Evolutionary conservation across 805 yeast species (phyloP), one percentile per base, ranked within the genome.

Genomic region (Lipomyces chichibuensis): DNA sequence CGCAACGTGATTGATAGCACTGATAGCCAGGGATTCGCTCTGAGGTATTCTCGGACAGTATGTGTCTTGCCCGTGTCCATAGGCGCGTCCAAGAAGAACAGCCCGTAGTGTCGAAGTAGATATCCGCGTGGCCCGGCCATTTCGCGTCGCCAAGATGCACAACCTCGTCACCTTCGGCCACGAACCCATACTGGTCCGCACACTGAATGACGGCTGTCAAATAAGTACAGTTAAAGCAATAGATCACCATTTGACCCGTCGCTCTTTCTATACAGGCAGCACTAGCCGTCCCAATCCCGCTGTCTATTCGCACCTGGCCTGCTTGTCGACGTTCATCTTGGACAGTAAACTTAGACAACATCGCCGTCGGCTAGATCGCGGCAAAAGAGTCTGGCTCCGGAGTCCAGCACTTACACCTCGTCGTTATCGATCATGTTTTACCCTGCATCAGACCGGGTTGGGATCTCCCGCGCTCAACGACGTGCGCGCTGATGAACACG

Each of bases 51-150:
- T 1, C n/a, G 5, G 33, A 32, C 56, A 33, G 6, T 2, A 33
- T 58, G 61, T 37, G 61, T 58, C 33, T 58, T 43, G 33, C 61
- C 52, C n/a, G 61, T 43, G 25, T 59, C 61, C 25, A 43, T 43
- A 20, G 49, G 55, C 33, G 54, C 49, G 54, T 58, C 61, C 54
- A 58, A 39, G 35, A 20, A 20, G 23, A 14, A 58, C 49, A 58
- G 23, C 14, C 61, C 59, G 27, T 39, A 29, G 17, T 54, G 6
- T 58, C 61, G 14, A 58, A 58, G 8, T 60, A 23, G 14, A 58
- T 37, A 35, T 58, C 61, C 33, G 5, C 32, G 9, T 60, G 61
- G 9, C 61, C 61, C 11, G 6, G 25, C 54, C 33, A 37, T 7
- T 58, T 58, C 4, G 29, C 33, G n/a, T 56, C 33, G 2, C 46